These are phyloP conservation scores for Zygoascus biomembranicola DNA, from an alignment of 805 yeast species.

Conservation along the genomic window DNA sequence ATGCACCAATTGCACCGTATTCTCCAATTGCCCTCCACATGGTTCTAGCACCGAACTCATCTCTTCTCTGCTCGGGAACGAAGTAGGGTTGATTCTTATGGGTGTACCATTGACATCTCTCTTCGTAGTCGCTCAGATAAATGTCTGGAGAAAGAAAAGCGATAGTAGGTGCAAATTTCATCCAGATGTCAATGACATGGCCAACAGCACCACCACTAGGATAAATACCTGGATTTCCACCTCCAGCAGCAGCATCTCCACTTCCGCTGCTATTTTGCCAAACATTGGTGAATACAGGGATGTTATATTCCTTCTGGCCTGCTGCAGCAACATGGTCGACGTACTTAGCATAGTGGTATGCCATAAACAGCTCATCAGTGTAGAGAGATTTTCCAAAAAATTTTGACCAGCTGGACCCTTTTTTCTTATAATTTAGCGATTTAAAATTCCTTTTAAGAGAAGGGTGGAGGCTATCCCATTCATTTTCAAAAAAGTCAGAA, in stretches of 20 bases:
- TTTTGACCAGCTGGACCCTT: constrained; percentile 6
- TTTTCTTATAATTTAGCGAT: not conserved
- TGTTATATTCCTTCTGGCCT: constrained; percentile 6
- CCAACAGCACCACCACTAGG: constrained; percentile 15
- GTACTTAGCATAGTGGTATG: constrained; percentile 13
- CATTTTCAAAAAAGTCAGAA: not conserved
- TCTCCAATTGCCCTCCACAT: constrained; percentile 10
- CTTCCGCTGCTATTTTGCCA: constrained; percentile 8
- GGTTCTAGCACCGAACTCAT: constrained; percentile 15
- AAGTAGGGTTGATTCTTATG: constrained; percentile 10
- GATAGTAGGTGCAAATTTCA: constrained; percentile 3
- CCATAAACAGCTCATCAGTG: constrained; percentile 16
- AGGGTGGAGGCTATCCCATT: not conserved
- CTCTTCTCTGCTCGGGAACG: constrained; percentile 17
- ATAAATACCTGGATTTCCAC: constrained; percentile 13
- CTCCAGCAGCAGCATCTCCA: constrained; percentile 10
- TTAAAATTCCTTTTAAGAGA: constrained; percentile 1
- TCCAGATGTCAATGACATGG: constrained; percentile 13
- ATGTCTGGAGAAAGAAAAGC: constrained; percentile 14
- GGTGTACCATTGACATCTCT: constrained; percentile 6
- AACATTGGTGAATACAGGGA: constrained; percentile 14
- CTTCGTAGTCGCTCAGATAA: constrained; percentile 11
- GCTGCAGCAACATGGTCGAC: constrained; percentile 9
- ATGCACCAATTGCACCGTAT: constrained; percentile 11
- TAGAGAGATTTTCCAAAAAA: constrained; percentile 8